Evolutionary conservation across 192 early-diverging fungal genomes (phyloP).

Genomic region (Entomortierella beljakovae): DNA sequence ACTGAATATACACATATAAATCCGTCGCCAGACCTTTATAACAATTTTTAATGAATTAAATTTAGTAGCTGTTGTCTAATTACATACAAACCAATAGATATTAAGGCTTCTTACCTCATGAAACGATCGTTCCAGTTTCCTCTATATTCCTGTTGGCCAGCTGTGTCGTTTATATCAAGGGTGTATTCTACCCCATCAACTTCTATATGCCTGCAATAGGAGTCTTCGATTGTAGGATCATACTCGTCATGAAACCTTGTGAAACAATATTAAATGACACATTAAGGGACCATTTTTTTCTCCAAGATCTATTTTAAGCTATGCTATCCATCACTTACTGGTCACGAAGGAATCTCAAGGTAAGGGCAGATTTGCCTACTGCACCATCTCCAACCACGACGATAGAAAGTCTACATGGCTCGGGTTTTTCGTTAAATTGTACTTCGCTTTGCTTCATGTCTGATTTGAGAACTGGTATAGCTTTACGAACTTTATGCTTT

Average conservation of each 20-base stretch:
- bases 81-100: too few relatives aligned
- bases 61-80: too few relatives aligned
- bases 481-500: background rate
- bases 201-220: constrained; percentile 78
- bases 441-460: background rate
- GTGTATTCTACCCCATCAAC: constrained; percentile 78
- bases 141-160: constrained; percentile 86
- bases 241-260: constrained; percentile 33
- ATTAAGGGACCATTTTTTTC: background rate
- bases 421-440: background rate
- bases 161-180: constrained; percentile 85
- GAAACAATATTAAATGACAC: background rate
- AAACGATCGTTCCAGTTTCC: constrained; percentile 45
- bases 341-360: constrained; percentile 86
- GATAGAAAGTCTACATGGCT: constrained; percentile 29
- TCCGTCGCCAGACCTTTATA: constrained; percentile 80
- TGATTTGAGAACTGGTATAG: background rate
- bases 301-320: background rate
- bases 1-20: constrained; percentile 90
- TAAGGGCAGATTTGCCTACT: constrained; percentile 84
- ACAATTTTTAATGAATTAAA: too few relatives aligned
- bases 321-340: constrained; percentile 55
- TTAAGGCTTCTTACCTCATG: constrained; percentile 49
- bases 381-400: constrained; percentile 46
- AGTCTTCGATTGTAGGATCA: constrained; percentile 58